These are phyloP conservation scores for Backusella circina DNA, from an alignment of 192 early-diverging fungal species.

Conservation along the genomic window DNA sequence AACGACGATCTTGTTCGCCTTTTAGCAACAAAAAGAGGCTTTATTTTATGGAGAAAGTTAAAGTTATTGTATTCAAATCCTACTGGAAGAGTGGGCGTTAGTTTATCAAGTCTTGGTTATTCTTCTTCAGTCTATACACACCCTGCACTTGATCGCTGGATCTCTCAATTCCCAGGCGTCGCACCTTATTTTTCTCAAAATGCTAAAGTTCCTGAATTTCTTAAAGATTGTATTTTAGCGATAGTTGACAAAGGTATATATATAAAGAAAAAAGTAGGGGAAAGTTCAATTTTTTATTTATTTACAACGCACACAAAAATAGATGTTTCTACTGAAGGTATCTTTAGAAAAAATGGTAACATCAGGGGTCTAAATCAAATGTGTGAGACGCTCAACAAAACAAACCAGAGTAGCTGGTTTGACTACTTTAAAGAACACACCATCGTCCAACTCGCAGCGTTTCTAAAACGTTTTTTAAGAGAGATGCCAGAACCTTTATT, in stretches of 20 bases:
- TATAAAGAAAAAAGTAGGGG: neutral
- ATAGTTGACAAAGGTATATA: conserved; percentile 1
- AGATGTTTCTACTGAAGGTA: conserved; percentile 34
- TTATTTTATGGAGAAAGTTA: conserved; percentile 8
- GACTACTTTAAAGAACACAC: conserved; percentile 24
- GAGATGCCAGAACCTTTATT: conserved; percentile 18
- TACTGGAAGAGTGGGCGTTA: neutral
- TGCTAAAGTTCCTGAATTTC: neutral
- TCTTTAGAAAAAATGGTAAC: conserved; percentile 29
- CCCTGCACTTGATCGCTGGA: neutral
- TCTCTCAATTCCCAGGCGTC: neutral
- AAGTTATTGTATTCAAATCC: conserved; percentile 4
- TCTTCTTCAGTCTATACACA: neutral
- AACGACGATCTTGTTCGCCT: neutral
- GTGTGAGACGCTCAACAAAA: neutral
- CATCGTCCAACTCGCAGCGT: conserved; percentile 15
- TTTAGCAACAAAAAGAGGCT: neutral
- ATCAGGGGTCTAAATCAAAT: conserved; percentile 18
- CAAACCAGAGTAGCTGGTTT: neutral
- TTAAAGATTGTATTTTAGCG: conserved; percentile 8
- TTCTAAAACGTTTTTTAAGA: conserved; percentile 16
- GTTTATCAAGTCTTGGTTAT: neutral
- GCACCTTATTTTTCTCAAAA: neutral
- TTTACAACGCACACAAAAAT: conserved; percentile 2
- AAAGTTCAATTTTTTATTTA: neutral